Conservation (phyloP, 768 basidiomycete genomes). For the Naematelia aurantialba region DNA sequence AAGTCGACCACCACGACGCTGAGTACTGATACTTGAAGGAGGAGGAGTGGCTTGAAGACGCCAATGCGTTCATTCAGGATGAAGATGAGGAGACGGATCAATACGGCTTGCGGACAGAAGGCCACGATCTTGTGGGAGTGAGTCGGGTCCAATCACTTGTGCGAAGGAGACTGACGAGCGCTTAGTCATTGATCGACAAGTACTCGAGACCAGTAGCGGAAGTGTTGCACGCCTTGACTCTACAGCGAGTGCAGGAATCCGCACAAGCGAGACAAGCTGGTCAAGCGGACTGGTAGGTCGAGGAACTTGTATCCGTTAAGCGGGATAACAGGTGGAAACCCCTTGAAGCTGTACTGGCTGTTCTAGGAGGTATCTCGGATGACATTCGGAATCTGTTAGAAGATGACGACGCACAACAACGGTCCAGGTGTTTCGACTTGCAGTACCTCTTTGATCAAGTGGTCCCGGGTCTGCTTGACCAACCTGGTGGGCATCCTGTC, state of each 20-base stretch:
- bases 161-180: constrained; percentile 1
- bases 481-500: constrained; percentile 58
- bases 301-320: neutral
- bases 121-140: constrained; percentile 78
- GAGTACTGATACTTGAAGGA: constrained; percentile 57
- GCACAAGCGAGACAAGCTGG: constrained; percentile 59
- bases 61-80: constrained; percentile 88
- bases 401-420: constrained; percentile 66
- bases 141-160: constrained; percentile 16
- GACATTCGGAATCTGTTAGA: constrained; percentile 71
- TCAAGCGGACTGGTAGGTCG: constrained; percentile 60
- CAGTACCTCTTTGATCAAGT: constrained; percentile 70
- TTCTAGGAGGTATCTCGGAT: constrained; percentile 74
- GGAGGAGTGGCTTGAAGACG: constrained; percentile 81
- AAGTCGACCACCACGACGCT: constrained; percentile 38
- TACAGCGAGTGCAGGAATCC: constrained; percentile 60
- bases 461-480: constrained; percentile 60
- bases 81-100: constrained; percentile 85
- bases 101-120: constrained; percentile 77
- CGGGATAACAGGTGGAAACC: constrained; percentile 72
- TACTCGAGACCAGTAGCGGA: constrained; percentile 40
- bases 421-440: constrained; percentile 69
- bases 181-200: constrained; percentile 50
- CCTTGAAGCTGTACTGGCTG: constrained; percentile 77
- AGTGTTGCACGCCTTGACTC: constrained; percentile 59